These are phyloP conservation scores for Cyclotella choctawhatcheeana DNA, from an alignment of 108 stramenopile species.

Conservation along the genomic window DNA sequence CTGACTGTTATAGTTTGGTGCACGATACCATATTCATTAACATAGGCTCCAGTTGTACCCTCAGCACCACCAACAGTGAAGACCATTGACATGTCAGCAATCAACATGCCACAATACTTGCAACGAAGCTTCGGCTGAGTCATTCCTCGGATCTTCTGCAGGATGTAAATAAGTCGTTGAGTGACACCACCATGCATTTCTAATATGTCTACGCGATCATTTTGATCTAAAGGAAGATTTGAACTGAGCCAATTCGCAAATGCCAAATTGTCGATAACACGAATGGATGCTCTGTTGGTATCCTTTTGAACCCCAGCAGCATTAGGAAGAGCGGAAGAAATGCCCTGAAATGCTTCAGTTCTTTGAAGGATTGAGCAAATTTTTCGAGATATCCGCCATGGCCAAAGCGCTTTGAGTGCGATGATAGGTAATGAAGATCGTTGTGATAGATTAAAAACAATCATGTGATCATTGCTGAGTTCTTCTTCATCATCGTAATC, in stretches of 20 bases:
- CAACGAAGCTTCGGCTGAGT: slow-evolving; percentile 55
- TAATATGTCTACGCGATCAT: slow-evolving; percentile 64
- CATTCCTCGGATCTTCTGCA: slow-evolving; percentile 47
- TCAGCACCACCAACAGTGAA: slow-evolving; percentile 80
- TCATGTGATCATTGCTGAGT: background rate
- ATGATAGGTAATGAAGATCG: slow-evolving; percentile 30
- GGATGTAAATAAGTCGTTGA: slow-evolving; percentile 56
- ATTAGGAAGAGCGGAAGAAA: slow-evolving; percentile 49
- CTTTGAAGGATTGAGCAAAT: slow-evolving; percentile 44
- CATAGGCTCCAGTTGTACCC: slow-evolving; percentile 78
- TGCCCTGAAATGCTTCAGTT: slow-evolving; percentile 36
- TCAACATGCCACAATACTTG: slow-evolving; percentile 48
- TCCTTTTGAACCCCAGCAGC: slow-evolving; percentile 20
- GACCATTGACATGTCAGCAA: slow-evolving; percentile 52
- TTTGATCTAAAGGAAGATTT: slow-evolving; percentile 69
- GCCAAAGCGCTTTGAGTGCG: slow-evolving; percentile 59
- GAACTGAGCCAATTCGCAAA: slow-evolving; percentile 85
- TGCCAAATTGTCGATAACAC: slow-evolving; percentile 41
- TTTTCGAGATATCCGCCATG: slow-evolving; percentile 60
- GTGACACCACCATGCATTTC: slow-evolving; percentile 50
- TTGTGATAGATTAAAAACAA: slow-evolving; percentile 25
- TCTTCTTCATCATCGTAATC: background rate
- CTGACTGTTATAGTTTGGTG: slow-evolving; percentile 82
- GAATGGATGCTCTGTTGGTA: slow-evolving; percentile 5
- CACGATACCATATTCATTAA: slow-evolving; percentile 82